Conservation (phyloP, 345 rosid genomes). For the Citrus sp. region DNA sequence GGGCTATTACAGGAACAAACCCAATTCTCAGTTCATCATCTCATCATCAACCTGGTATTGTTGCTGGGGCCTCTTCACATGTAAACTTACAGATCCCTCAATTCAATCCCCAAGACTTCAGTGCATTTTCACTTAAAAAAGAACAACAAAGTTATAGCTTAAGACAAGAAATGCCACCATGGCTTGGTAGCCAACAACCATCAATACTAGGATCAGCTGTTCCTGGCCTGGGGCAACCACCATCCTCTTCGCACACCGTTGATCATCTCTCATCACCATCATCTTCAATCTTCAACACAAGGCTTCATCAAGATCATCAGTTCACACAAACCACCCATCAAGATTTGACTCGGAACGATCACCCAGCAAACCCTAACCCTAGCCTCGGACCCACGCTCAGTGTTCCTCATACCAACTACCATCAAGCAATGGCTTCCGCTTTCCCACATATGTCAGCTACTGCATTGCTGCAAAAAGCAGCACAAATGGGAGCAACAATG, state of each 20-base stretch:
- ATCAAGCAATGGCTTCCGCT: conserved; percentile 22
- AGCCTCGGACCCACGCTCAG: conserved; percentile 33
- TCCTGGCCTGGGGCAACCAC: conserved; percentile 22
- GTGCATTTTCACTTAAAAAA: conserved; percentile 44
- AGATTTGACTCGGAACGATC: conserved; percentile 19
- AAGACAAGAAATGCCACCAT: conserved; percentile 45
- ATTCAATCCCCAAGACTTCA: conserved; percentile 31
- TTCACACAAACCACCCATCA: conserved; percentile 14
- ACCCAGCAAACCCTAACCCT: conserved; percentile 56
- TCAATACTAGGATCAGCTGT: conserved; percentile 1
- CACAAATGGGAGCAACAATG: conserved; percentile 73
- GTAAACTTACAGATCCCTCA: conserved; percentile 37
- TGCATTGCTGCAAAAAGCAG: conserved; percentile 85
- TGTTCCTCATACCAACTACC: conserved; percentile 25
- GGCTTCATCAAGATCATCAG: conserved; percentile 9
- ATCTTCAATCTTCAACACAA: conserved; percentile 25
- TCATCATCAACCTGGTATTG: not conserved
- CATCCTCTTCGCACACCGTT: conserved; percentile 4
- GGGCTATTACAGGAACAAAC: conserved; percentile 29
- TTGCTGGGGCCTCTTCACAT: conserved; percentile 11
- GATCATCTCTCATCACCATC: conserved; percentile 22
- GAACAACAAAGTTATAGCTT: conserved; percentile 38
- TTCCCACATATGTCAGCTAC: conserved; percentile 82
- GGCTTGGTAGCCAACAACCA: conserved; percentile 45
- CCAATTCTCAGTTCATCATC: conserved; percentile 15